Conservation (phyloP, 1,139 yeast genomes). For the Saccharomyces hybrid region DNA sequence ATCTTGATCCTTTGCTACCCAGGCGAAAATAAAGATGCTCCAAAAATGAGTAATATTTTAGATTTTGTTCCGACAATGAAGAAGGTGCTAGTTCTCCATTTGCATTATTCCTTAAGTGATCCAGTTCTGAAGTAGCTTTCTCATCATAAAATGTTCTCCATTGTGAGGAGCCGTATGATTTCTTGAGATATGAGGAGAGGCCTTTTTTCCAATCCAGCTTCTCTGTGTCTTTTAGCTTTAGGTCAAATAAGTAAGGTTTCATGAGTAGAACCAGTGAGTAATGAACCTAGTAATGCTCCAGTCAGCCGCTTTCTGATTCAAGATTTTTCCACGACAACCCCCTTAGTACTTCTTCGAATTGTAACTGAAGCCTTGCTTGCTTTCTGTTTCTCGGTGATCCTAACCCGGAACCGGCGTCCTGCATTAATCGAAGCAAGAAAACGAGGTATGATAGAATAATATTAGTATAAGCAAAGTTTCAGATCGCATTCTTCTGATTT, state of each 20-base stretch:
- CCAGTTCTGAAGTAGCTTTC: conserved; percentile 20
- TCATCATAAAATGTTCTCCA: conserved; percentile 29
- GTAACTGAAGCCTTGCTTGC: not conserved
- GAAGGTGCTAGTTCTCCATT: conserved; percentile 45
- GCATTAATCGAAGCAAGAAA: not conserved
- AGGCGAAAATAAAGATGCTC: conserved; percentile 72
- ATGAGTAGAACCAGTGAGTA: conserved; percentile 8
- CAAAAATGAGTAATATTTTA: conserved; percentile 71
- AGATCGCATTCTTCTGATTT: not conserved
- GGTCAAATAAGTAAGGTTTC: conserved; percentile 22
- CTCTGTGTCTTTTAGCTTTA: conserved; percentile 28
- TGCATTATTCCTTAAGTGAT: conserved; percentile 30
- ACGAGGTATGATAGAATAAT: not conserved
- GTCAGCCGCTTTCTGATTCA: not conserved
- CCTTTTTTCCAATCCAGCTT: conserved; percentile 27
- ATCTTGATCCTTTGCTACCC: conserved; percentile 53
- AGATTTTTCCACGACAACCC: not conserved
- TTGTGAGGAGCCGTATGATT: conserved; percentile 27
- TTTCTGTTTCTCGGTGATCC: not conserved
- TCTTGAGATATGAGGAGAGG: conserved; percentile 24
- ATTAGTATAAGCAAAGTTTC: not conserved
- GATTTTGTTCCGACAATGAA: conserved; percentile 42
- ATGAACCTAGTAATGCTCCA: not conserved
- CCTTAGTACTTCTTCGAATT: not conserved
- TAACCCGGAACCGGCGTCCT: not conserved